Percentiles rank a stretch among this genome's conserved stretches.
These are phyloP conservation scores for Xerocomus brunneocitrinus DNA, from an alignment of 768 basidiomycete species.

Conservation along the genomic window DNA sequence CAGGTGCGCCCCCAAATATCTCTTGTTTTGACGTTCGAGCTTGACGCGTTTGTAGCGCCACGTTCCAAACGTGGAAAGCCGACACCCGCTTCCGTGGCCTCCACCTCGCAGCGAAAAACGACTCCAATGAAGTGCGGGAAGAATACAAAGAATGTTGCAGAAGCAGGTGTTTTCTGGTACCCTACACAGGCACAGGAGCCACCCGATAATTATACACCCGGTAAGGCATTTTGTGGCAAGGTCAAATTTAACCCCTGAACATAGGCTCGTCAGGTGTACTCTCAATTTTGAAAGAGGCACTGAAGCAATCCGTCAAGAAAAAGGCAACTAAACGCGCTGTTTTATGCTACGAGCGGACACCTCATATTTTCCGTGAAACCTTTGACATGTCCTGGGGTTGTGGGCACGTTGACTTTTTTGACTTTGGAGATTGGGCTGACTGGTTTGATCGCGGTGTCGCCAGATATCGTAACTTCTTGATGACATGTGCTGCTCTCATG, in stretches of 20 bases:
- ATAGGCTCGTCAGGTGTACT: conserved; percentile 49
- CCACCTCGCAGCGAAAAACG: not conserved
- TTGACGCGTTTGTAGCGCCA: conserved; percentile 10
- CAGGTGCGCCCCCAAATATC: conserved; percentile 1
- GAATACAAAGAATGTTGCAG: conserved; percentile 10
- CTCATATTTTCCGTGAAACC: conserved; percentile 52
- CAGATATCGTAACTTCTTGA: conserved; percentile 82
- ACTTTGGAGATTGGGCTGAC: conserved; percentile 1
- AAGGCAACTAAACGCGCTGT: conserved; percentile 52
- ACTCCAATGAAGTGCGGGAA: conserved; percentile 4
- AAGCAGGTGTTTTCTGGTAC: conserved; percentile 63
- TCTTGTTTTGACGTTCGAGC: not conserved
- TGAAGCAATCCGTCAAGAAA: conserved; percentile 48
- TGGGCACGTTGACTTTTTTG: conserved; percentile 41
- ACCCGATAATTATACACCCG: conserved; percentile 58
- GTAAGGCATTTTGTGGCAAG: conserved; percentile 40
- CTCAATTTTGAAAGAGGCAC: conserved; percentile 51
- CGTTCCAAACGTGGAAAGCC: conserved; percentile 13
- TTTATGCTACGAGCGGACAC: conserved; percentile 58
- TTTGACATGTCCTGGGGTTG: conserved; percentile 76
- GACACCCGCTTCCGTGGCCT: conserved; percentile 2
- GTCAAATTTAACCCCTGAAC: conserved; percentile 13
- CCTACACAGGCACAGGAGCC: conserved; percentile 41
- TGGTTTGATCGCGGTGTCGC: not conserved
- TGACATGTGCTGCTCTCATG: conserved; percentile 71